phyloP scores from a whole-genome alignment of 2,329 filamentous ascomycete species.

The Lasiodiplodia citricola region DNA sequence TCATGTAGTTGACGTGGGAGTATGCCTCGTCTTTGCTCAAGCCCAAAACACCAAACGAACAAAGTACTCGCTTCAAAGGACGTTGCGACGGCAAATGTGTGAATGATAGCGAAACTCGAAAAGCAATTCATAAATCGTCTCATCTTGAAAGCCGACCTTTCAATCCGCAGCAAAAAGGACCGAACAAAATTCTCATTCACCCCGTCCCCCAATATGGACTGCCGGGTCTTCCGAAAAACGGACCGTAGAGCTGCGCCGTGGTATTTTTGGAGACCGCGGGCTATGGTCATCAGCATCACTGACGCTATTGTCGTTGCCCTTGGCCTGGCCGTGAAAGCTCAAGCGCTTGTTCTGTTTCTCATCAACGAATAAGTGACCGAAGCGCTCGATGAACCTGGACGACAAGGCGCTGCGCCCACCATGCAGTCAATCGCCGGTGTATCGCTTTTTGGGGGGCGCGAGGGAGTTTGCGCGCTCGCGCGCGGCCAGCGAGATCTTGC shows the following conservation, averaged over 20 bases:
- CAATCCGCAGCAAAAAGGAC: background rate
- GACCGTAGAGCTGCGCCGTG: background rate
- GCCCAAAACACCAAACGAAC: background rate
- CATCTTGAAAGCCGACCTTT: background rate
- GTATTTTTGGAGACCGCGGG: background rate
- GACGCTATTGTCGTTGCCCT: background rate
- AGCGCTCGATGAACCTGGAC: background rate
- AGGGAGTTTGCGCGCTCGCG: slow-evolving; percentile 21
- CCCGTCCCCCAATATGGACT: background rate
- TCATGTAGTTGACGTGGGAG: background rate
- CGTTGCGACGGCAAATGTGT: background rate
- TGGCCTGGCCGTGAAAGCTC: background rate
- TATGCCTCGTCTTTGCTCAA: background rate
- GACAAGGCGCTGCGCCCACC: background rate
- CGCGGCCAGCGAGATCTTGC: slow-evolving; percentile 13
- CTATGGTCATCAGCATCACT: background rate
- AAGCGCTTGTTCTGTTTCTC: slow-evolving; percentile 4
- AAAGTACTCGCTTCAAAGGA: background rate
- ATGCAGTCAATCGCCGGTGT: background rate
- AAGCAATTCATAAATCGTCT: background rate
- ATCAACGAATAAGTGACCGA: background rate
- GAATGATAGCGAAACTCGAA: background rate
- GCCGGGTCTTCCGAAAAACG: background rate
- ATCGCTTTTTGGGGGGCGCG: slow-evolving; percentile 2
- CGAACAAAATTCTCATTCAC: background rate